Base-by-base conservation (phyloP, 2,329 filamentous ascomycete genomes). In the Fusarium aywerte region DNA sequence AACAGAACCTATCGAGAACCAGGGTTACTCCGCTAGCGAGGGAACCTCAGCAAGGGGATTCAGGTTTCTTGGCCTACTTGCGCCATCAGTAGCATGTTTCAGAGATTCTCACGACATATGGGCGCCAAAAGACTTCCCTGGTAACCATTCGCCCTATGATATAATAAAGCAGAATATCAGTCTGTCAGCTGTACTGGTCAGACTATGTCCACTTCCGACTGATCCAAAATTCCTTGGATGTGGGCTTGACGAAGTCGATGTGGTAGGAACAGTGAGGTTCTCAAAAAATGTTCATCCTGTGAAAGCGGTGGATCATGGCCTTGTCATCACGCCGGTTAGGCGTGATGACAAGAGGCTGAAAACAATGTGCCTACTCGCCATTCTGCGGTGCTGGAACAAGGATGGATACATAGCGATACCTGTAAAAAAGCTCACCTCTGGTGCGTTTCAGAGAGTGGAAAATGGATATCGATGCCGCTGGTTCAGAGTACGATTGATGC, bases 391-490 rank as follows among this genome's bases (percentile, higher is more conserved):
- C 12, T 47, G 57, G 40, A 62, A 56, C 2, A 62, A 62, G 20
- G 58, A 62, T 11, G 59, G 59, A 0, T 62, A 62, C 8, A 43
- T 62, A 4, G 59, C 48, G 0, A 62, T 62, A 18, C 59, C 59
- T 1, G 62, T 62, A 2, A 62, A 62, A 3, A 61, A 43, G 13
- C 27, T 62, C 3, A 18, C 49, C 2, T 48, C 58, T 4, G 49
- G 58, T 0, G 25, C 29, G 11, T 62, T 38, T 0, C 59, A 62
- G 13, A 62, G 59, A 5, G 59, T 62, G 5, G 59, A 62, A 13
- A 62, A 62, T 10, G 49, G 58, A 0, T 21, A 42, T 18, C 20
- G 59, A 4, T 62, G 59, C 2, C 57, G 59, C 12, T 62, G 59
- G 59, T 62, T 62, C n/a, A 38, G 32, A 4, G 12, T 56, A 1